Conservation (phyloP, 306 rosid genomes). For the Ormosia emarginata region DNA sequence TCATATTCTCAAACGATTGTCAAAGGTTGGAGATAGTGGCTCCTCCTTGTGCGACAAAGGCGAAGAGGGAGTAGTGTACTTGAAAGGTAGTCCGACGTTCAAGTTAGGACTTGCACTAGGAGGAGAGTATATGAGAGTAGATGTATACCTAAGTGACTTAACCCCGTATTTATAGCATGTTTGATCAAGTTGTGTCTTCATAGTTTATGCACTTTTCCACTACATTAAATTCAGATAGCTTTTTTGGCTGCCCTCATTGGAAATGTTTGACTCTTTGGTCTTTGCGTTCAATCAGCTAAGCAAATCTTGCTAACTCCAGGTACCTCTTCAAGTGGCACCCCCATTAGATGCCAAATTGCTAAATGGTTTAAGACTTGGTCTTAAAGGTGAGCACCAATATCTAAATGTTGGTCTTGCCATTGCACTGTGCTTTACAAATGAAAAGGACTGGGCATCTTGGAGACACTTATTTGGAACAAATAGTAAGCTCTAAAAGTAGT, state of each 20-base stretch:
- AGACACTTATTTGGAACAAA: conserved; percentile 40
- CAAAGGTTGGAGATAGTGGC: no score
- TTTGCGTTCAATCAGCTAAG: conserved; percentile 23
- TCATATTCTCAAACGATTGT: no score
- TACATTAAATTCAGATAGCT: conserved; percentile 1
- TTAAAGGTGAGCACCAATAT: conserved; percentile 96
- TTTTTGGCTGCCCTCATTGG: not conserved
- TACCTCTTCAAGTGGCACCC: conserved; percentile 58
- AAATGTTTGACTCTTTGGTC: not conserved
- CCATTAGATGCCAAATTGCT: conserved; percentile 66
- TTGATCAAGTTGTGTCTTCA: conserved; percentile 1
- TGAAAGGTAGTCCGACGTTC: no score
- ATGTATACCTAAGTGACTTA: no score
- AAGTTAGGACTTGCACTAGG: no score
- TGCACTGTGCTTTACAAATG: conserved; percentile 79
- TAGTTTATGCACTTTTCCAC: not conserved
- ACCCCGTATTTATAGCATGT: no score
- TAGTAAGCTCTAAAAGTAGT: conserved; percentile 50
- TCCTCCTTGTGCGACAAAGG: no score
- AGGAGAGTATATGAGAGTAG: no score
- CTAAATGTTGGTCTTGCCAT: conserved; percentile 89
- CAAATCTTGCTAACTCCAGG: conserved; percentile 46
- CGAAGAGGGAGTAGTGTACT: no score
- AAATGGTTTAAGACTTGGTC: conserved; percentile 79
- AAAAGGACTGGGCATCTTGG: conserved; percentile 74